Conservation (phyloP, 2,329 filamentous ascomycete genomes). For the Arthrobotrys musiformis region DNA sequence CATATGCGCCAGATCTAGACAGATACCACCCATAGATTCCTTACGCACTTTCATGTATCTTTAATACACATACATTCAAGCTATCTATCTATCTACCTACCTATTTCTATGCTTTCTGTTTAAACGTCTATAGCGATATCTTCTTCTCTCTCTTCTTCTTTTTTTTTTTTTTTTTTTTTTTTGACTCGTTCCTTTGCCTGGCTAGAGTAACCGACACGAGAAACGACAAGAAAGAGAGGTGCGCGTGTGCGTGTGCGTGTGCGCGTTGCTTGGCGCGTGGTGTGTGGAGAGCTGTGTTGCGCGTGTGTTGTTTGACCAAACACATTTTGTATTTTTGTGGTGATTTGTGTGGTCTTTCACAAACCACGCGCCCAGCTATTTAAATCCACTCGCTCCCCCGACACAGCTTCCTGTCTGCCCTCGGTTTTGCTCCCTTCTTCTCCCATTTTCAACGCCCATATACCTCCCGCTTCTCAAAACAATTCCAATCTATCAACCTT, state of each 20-base stretch:
- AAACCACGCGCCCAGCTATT: constrained; percentile 47
- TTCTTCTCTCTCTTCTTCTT: too few relatives aligned
- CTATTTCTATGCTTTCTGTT: background rate
- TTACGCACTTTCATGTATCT: too few relatives aligned
- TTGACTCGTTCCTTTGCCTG: too few relatives aligned
- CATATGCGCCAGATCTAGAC: background rate
- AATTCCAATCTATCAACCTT: constrained; percentile 34
- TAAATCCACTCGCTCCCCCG: constrained; percentile 54
- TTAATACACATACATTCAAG: too few relatives aligned
- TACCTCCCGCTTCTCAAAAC: constrained; percentile 37
- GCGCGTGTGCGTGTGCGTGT: too few relatives aligned
- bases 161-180: too few relatives aligned
- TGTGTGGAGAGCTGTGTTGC: background rate
- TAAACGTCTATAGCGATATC: too few relatives aligned
- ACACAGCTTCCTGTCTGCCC: constrained; percentile 60
- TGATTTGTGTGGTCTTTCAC: constrained; percentile 51
- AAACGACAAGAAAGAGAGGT: too few relatives aligned
- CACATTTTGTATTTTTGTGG: constrained; percentile 38
- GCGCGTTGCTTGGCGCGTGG: constrained; percentile 13
- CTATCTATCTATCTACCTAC: background rate
- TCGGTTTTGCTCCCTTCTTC: constrained; percentile 56
- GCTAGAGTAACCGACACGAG: too few relatives aligned
- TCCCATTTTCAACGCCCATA: constrained; percentile 57
- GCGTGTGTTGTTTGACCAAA: constrained; percentile 27
- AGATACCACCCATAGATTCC: too few relatives aligned